Base-by-base conservation (phyloP, 2,329 filamentous ascomycete genomes). In the Alternaria brassicae region DNA sequence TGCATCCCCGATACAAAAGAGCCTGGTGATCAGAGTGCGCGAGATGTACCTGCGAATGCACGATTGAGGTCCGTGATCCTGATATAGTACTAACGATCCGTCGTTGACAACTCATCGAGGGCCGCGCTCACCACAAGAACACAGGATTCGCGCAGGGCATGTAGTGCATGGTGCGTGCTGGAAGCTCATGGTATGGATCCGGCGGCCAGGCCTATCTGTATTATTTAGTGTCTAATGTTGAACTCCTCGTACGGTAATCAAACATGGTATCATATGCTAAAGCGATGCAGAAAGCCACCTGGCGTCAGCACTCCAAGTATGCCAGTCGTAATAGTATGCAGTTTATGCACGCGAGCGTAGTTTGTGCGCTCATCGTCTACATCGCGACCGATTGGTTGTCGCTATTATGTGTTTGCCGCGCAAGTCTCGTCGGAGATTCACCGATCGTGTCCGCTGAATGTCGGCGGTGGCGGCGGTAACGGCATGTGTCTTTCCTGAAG, bases 191-290 rank as follows among this genome's bases (percentile, higher is more conserved):
- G 40, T 3, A 25, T 42, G 40, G n/a, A n/a, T 25, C 27, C 28
- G 19, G n/a, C 44, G 28, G 17, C 44, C 28, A n/a, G 44, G 17
- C 44, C 17, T 12, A 9, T 19, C 15, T 34, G 17, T 34, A n/a
- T 47, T 47, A 17, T 34, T 2, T 19, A 19, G 23, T 23, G 44
- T 47, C 28, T 47, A 47, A 23, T 15, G 9, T n/a, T 9, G 4
- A 21, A 60, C 68, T 61, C 49, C 69, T 52, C 12, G 10, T 30
- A 41, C 3, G 23, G 27, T 41, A 30, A 17, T 41, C 17, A 17
- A 52, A 52, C 36, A 27, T 41, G 49, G 49, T 52, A 41, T 52
- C 49, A 32, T 30, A n/a, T 23, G 49, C 36, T 30, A 52, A 41
- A 28, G 28, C 28, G 17, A 23, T 30, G 25, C 36, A 52, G 28